Evolutionary conservation across 176 grass and related monocot species (phyloP), one percentile per base, ranked within the genome.

Genomic region (Chloris gayana): DNA sequence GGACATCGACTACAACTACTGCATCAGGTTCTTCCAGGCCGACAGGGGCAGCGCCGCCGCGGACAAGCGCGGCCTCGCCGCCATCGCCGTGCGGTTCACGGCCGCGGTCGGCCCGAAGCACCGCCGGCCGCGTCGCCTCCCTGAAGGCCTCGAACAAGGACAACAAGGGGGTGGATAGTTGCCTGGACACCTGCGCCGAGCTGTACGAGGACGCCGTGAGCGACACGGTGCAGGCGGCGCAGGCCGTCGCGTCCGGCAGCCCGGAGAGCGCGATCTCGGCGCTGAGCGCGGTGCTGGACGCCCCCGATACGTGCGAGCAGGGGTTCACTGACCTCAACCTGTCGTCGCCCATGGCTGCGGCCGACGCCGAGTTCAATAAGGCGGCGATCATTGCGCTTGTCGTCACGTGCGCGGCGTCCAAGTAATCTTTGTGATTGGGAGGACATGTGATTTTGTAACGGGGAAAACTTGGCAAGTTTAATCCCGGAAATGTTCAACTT

Each of bases 21-120:
- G 94, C 85, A n/a, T 90, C 65, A 80, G 47, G n/a, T 86, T 86
- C 39, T 91, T 97, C 58, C 42, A 86, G 41, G 45, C 59, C 14
- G 76, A 77, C 79, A 45, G 30, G 14, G 69, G 37, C 2, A 89
- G 82, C 57, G 67, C 75, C 50, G 29, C 30, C 12, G 61, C 73
- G 1, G 91, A 89, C 86, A 82, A 58, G 54, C 80, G 71, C 1
- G 72, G 85, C 25, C 87, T 97, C 13, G 89, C 91, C 70, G 15
- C 61, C 51, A 76, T 90, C 45, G 91, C 89, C n/a, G 62, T 46
- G 9, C 73, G 10, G 19, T 26, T 88, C 25, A 72, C 41, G 14
- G 39, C 51, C 34, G 21, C 6, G 15, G 29, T n/a, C 68, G 4
- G 83, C 89, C 22, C 9, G 2, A 33, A 56, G 35, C 69, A 87